Evolutionary conservation across 2,329 filamentous ascomycete species (phyloP), one percentile per base, ranked within the genome.

Genomic region (Capronia americana): DNA sequence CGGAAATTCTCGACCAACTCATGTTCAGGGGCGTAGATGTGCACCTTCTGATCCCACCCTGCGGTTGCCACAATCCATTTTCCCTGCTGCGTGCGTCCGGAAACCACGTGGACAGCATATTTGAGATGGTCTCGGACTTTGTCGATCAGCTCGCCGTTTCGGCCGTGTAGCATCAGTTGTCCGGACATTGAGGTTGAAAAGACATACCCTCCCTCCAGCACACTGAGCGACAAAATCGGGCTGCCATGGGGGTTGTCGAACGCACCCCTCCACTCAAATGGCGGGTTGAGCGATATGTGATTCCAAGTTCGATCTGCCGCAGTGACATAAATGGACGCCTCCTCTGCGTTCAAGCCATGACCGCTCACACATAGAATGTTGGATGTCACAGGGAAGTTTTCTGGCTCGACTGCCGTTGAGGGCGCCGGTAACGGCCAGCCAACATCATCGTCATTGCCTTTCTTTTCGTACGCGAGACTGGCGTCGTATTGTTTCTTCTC

Each of bases 151-250:
- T 64, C 61, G 26, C 66, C 61, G 26, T 26, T 20, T 10, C 14
- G 77, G 75, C 66, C 82, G 67, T 83, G 83, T 1, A 88, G 75
- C 32, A 82, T 73, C 4, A 88, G 71, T 61, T 84, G 82, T 4
- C 87, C 87, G 10, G 86, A 87, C 86, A 88, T 88, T 53, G 82
- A 85, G 20, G 83, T 81, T 58, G 83, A 78, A n/a, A 88, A 73
- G 14, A 86, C 69, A 70, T 81, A 81, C 57, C 70, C 77, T n/a
- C 78, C 70, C 5, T 76, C 71, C 6, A 86, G 68, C 6, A 79
- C 76, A 30, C 77, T 74, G 59, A 81, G 79, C 23, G 85, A 87
- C 11, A 89, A 75, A 34, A 88, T 81, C 0, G 87, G 86, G 12
- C 71, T 72, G 20, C 66, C 69, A 50, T 70, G 65, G 30, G 73